Percentiles rank a stretch among this genome's conserved stretches.
Evolutionary conservation across 2,329 filamentous ascomycete species (phyloP).

Genomic region (Neofusicoccum sp.): DNA sequence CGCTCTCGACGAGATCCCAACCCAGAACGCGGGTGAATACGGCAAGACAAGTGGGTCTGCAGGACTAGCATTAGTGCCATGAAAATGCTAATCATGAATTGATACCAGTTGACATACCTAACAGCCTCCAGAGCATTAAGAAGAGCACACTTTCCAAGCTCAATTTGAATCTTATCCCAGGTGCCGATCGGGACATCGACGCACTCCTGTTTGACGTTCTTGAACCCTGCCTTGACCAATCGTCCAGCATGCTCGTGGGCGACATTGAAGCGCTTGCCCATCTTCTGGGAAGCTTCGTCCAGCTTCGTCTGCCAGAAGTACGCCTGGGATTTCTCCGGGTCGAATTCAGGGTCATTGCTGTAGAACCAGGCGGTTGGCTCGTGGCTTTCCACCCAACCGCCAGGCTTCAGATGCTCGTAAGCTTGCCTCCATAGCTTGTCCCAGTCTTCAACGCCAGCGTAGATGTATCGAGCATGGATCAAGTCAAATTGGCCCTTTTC

Average conservation of each 20-base stretch:
- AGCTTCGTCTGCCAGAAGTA: background rate
- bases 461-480: conserved; percentile 48
- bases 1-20: conserved; percentile 43
- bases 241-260: conserved; percentile 18
- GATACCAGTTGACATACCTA: conserved; percentile 25
- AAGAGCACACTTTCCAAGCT: background rate
- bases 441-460: conserved; percentile 50
- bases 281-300: background rate
- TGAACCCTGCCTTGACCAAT: conserved; percentile 30
- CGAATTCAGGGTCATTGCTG: conserved; percentile 44
- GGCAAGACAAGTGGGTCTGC: conserved; percentile 31
- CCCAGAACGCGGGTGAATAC: conserved; percentile 42
- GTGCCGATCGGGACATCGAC: conserved; percentile 27
- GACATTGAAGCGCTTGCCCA: conserved; percentile 20
- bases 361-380: conserved; percentile 50
- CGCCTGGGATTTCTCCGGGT: conserved; percentile 27
- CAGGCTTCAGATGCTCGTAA: conserved; percentile 43
- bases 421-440: conserved; percentile 46
- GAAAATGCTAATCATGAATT: conserved; percentile 34
- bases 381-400: conserved; percentile 53
- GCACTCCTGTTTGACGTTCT: conserved; percentile 33
- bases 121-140: conserved; percentile 19
- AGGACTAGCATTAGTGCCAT: conserved; percentile 38
- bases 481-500: conserved; percentile 53
- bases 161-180: background rate